Evolutionary conservation across 768 basidiomycete species (phyloP).

Genomic region (Leccinum rimulosum): DNA sequence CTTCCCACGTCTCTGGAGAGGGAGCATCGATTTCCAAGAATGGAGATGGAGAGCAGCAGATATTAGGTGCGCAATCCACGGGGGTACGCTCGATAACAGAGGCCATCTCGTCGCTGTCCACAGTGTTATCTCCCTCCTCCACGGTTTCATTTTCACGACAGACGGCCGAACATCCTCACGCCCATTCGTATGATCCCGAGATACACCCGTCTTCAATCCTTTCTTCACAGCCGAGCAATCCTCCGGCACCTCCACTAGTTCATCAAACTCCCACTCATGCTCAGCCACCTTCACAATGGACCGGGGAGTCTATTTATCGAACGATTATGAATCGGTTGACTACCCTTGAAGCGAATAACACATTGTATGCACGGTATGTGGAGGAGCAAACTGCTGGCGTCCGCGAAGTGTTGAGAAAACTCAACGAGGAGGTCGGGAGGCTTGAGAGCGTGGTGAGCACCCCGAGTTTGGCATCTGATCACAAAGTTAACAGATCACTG

Average conservation of each 20-base stretch:
- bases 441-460: conserved; percentile 71
- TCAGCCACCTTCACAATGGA: conserved; percentile 14
- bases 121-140: conserved; percentile 6
- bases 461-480: neutral
- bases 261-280: conserved; percentile 8
- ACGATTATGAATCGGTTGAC: conserved; percentile 93
- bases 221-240: conserved; percentile 10
- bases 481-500: neutral
- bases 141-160: conserved; percentile 1
- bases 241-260: neutral
- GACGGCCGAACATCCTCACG: conserved; percentile 1
- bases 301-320: conserved; percentile 91
- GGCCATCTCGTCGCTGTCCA: conserved; percentile 22
- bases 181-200: conserved; percentile 8
- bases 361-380: conserved; percentile 79
- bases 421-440: conserved; percentile 77
- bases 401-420: conserved; percentile 65
- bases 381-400: conserved; percentile 84
- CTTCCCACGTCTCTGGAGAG: neutral
- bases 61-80: neutral
- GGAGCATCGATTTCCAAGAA: neutral
- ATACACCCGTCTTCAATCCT: neutral
- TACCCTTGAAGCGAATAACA: conserved; percentile 83
- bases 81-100: conserved; percentile 17
- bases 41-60: conserved; percentile 1